phyloP scores from a whole-genome alignment of 2,329 filamentous ascomycete species.

The Ambrosiella cleistominuta region DNA sequence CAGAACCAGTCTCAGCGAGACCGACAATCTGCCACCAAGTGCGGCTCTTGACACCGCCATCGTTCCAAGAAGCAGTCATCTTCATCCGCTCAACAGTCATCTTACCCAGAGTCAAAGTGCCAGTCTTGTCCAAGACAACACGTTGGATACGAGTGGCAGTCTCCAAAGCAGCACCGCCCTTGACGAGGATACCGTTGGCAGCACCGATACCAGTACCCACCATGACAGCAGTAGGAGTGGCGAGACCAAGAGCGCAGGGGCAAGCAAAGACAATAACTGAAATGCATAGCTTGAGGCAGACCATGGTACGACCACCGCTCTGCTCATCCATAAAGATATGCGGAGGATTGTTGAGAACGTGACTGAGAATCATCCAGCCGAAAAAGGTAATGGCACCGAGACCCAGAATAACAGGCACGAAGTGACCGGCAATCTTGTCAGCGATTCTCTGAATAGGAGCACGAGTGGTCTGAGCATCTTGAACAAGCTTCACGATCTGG shows the following conservation, averaged over 20 bases:
- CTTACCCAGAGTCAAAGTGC: slow-evolving; percentile 82
- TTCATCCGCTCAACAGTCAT: slow-evolving; percentile 73
- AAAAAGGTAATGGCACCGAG: slow-evolving; percentile 75
- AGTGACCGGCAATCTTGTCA: slow-evolving; percentile 80
- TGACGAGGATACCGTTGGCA: slow-evolving; percentile 92
- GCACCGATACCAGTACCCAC: slow-evolving; percentile 95
- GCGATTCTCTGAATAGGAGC: slow-evolving; percentile 90
- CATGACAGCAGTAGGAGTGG: slow-evolving; percentile 95
- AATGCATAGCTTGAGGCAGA: slow-evolving; percentile 93
- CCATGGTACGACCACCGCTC: slow-evolving; percentile 85
- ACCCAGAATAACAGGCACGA: slow-evolving; percentile 74
- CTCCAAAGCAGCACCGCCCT: slow-evolving; percentile 84
- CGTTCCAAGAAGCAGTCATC: slow-evolving; percentile 51
- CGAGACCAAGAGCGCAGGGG: slow-evolving; percentile 87
- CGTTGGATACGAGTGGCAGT: slow-evolving; percentile 78
- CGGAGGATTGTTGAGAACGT: slow-evolving; percentile 67
- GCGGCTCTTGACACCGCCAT: slow-evolving; percentile 46
- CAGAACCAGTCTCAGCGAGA: slow-evolving; percentile 86
- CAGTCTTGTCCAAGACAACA: slow-evolving; percentile 88
- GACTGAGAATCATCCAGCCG: slow-evolving; percentile 88
- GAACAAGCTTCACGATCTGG: slow-evolving; percentile 95
- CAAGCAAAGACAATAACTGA: slow-evolving; percentile 97
- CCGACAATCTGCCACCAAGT: slow-evolving; percentile 95
- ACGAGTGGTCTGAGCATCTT: slow-evolving; percentile 85
- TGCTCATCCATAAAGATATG: slow-evolving; percentile 65